Percentiles rank a stretch among this genome's conserved stretches.
phyloP scores from a whole-genome alignment of 2,329 filamentous ascomycete species.

The Penicillium corylophilum region DNA sequence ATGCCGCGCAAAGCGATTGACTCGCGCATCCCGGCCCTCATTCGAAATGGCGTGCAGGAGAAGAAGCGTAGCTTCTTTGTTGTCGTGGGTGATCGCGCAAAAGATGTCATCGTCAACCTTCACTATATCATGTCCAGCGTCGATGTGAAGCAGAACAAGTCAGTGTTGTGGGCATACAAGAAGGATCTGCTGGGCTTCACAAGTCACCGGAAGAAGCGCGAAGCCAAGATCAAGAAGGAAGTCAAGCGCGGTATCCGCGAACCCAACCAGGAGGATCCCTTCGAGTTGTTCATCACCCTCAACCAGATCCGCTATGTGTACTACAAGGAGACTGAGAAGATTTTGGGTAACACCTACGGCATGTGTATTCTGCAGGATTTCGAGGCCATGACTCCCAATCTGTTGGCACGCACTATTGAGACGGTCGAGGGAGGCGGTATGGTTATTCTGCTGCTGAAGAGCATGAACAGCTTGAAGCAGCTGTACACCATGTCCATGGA shows the following conservation, averaged over 20 bases:
- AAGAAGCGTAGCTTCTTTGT: slow-evolving; percentile 99
- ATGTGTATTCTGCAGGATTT: slow-evolving; percentile 99
- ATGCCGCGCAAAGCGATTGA: slow-evolving; percentile 63
- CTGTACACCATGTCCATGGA: slow-evolving; percentile 98
- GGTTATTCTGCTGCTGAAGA: slow-evolving; percentile 86
- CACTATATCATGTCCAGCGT: slow-evolving; percentile 90
- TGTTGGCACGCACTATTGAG: slow-evolving; percentile 90
- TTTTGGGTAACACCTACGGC: slow-evolving; percentile 94
- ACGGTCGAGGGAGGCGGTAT: slow-evolving; percentile 95
- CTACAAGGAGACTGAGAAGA: slow-evolving; percentile 99
- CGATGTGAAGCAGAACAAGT: slow-evolving; percentile 93
- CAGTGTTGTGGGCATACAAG: slow-evolving; percentile 97
- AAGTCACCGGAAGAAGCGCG: slow-evolving; percentile 95
- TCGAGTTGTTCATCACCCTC: slow-evolving; percentile 94
- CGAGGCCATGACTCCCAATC: slow-evolving; percentile 94
- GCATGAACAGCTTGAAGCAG: slow-evolving; percentile 96
- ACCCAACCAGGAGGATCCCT: slow-evolving; percentile 87
- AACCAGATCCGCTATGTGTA: slow-evolving; percentile 98
- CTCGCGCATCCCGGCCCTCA: slow-evolving; percentile 84
- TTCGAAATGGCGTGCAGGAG: slow-evolving; percentile 85
- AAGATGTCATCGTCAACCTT: slow-evolving; percentile 93
- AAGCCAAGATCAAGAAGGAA: slow-evolving; percentile 97
- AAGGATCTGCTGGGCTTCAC: slow-evolving; percentile 94
- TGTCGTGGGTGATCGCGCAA: slow-evolving; percentile 87
- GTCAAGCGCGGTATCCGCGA: slow-evolving; percentile 93